These are phyloP conservation scores for Trifolium repens DNA, from an alignment of 306 rosid genomes.

Conservation along the genomic window DNA sequence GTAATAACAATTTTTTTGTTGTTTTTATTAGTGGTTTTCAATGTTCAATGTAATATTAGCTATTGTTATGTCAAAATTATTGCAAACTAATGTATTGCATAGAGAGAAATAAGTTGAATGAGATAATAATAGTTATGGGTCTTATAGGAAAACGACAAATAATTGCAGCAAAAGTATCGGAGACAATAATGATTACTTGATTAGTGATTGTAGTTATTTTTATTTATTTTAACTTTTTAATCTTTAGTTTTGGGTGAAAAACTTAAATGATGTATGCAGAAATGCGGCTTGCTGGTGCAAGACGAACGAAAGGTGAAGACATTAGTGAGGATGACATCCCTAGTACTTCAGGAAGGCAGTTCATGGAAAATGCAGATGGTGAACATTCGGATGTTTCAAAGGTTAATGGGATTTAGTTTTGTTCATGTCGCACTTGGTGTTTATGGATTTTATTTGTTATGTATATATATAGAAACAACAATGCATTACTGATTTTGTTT, in stretches of 20 bases:
- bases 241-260: not conserved
- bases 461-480: conserved; percentile 3
- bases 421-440: not conserved
- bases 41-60: not conserved
- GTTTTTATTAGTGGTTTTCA: too few relatives aligned
- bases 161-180: too few relatives aligned
- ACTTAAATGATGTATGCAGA: conserved; percentile 55
- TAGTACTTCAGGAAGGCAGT: conserved; percentile 95
- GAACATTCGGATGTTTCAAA: conserved; percentile 63
- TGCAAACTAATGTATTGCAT: not conserved
- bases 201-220: conserved; percentile 15
- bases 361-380: conserved; percentile 57
- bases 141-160: not conserved
- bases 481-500: conserved; percentile 9
- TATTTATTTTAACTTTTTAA: too few relatives aligned
- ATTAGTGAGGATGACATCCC: conserved; percentile 89
- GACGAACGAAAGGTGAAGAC: conserved; percentile 79
- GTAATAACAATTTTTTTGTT: not conserved
- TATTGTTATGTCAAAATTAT: too few relatives aligned
- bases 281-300: conserved; percentile 85
- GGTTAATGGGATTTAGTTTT: conserved; percentile 55
- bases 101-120: not conserved
- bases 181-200: conserved; percentile 8
- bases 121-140: not conserved
- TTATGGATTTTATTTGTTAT: not conserved